Evolutionary conservation across 148 eudicot species (phyloP).

Genomic region (Rhododendron griersonianum): DNA sequence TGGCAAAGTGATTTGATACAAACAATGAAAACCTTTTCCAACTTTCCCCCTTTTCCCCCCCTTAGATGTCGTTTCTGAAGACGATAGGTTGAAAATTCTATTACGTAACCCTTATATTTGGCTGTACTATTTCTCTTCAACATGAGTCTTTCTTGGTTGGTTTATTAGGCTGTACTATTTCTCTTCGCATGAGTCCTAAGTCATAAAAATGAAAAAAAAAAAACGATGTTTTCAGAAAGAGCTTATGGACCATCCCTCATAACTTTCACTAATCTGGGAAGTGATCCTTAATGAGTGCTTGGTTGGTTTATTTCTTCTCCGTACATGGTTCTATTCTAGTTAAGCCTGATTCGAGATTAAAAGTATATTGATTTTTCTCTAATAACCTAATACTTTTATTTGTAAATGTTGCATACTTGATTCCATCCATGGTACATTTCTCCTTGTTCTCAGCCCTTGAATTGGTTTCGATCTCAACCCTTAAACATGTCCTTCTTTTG

Average conservation of each 20-base stretch:
- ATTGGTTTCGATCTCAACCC: too few relatives aligned
- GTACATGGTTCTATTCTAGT: neutral
- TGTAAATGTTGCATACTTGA: too few relatives aligned
- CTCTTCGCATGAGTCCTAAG: too few relatives aligned
- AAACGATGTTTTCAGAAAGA: too few relatives aligned
- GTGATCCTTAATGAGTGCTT: too few relatives aligned
- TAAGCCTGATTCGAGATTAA: neutral
- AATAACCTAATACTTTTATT: too few relatives aligned
- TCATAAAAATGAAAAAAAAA: too few relatives aligned
- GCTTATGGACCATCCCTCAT: too few relatives aligned
- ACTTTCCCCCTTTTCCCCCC: conserved; percentile 20
- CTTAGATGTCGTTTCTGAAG: neutral
- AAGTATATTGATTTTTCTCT: too few relatives aligned
- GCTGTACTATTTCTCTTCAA: neutral
- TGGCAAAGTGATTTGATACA: neutral
- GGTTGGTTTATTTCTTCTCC: neutral
- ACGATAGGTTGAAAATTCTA: neutral
- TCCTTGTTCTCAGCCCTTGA: neutral
- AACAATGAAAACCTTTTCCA: neutral
- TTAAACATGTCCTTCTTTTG: too few relatives aligned
- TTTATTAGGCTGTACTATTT: too few relatives aligned
- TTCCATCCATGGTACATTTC: neutral
- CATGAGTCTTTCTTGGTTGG: neutral
- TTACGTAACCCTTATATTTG: neutral
- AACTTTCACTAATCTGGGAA: too few relatives aligned